Percentiles rank a stretch among this genome's conserved stretches.
These are phyloP conservation scores for Oligophagozyma castellii DNA, from an alignment of 1,139 yeast species.

Conservation along the genomic window DNA sequence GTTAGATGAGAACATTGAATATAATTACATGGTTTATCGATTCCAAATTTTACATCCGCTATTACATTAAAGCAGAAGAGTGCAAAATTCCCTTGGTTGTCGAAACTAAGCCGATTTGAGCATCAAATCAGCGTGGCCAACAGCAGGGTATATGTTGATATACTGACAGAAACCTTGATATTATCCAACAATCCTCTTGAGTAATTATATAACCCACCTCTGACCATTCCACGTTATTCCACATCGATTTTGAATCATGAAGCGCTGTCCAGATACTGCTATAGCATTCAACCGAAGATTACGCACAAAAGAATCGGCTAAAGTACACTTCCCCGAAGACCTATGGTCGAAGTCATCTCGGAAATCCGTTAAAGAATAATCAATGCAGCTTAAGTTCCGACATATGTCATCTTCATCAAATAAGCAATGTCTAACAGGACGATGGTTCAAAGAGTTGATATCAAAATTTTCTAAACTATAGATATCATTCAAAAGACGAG, in stretches of 20 bases:
- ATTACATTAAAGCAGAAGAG: too few relatives aligned
- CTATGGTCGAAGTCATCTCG: conserved; percentile 27
- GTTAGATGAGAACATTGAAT: too few relatives aligned
- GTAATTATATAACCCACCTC: too few relatives aligned
- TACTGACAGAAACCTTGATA: too few relatives aligned
- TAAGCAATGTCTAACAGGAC: conserved; percentile 35
- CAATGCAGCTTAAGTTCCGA: conserved; percentile 42
- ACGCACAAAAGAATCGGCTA: too few relatives aligned
- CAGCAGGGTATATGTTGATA: too few relatives aligned
- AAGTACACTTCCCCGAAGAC: background rate
- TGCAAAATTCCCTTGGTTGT: too few relatives aligned
- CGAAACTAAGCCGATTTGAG: too few relatives aligned
- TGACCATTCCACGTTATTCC: background rate
- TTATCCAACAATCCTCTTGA: too few relatives aligned
- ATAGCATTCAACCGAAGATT: background rate
- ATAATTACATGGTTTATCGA: too few relatives aligned
- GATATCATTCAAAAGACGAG: conserved; percentile 22
- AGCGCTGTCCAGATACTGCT: background rate
- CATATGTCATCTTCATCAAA: conserved; percentile 49
- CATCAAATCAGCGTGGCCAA: too few relatives aligned
- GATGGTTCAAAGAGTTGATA: conserved; percentile 5
- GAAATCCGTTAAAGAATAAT: conserved; percentile 43
- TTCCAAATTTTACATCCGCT: too few relatives aligned
- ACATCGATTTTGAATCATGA: background rate
- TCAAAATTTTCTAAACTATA: background rate